Percentiles rank a stretch among this genome's conserved stretches.
These are phyloP conservation scores for Ophiostoma triangulosporum DNA, from an alignment of 2,329 filamentous ascomycete species.

Conservation along the genomic window DNA sequence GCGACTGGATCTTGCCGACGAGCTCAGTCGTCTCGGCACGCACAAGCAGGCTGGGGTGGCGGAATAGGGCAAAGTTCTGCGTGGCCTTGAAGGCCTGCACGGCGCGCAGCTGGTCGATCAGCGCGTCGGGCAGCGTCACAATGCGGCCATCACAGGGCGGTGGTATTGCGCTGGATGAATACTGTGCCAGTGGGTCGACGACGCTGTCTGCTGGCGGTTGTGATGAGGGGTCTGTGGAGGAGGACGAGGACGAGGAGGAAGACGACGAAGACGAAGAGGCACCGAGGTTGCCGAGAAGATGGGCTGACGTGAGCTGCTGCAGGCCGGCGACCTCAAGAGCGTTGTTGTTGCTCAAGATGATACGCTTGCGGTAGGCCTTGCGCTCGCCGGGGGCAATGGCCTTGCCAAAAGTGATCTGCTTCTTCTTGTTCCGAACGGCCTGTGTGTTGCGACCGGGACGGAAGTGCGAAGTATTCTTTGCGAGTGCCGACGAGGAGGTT, in stretches of 20 bases:
- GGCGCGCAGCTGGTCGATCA: conserved; percentile 70
- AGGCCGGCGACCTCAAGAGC: conserved; percentile 65
- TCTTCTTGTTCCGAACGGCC: conserved; percentile 16
- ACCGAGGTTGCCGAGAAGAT: conserved; percentile 14
- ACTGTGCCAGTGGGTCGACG: not conserved
- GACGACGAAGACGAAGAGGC: too few relatives aligned
- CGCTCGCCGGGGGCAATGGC: conserved; percentile 64
- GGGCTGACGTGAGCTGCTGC: conserved; percentile 41
- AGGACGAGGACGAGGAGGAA: not conserved
- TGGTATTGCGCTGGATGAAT: not conserved
- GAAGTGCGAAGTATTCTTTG: conserved; percentile 14
- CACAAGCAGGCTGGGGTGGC: conserved; percentile 65
- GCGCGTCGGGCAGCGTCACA: conserved; percentile 49
- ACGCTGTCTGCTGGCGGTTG: not conserved
- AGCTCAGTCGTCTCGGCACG: conserved; percentile 66
- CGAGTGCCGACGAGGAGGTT: conserved; percentile 14
- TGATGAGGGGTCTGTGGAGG: not conserved
- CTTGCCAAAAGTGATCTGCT: conserved; percentile 29
- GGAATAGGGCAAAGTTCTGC: conserved; percentile 80
- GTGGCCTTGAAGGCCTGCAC: conserved; percentile 81
- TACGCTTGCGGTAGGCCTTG: conserved; percentile 74
- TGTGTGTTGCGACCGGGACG: conserved; percentile 22
- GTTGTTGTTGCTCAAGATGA: conserved; percentile 89
- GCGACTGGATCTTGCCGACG: conserved; percentile 43
- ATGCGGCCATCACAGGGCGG: conserved; percentile 50